Evolutionary conservation across 768 basidiomycete genomes (phyloP), one percentile per base, ranked within the genome.

Genomic region (Leccinum obscurum): DNA sequence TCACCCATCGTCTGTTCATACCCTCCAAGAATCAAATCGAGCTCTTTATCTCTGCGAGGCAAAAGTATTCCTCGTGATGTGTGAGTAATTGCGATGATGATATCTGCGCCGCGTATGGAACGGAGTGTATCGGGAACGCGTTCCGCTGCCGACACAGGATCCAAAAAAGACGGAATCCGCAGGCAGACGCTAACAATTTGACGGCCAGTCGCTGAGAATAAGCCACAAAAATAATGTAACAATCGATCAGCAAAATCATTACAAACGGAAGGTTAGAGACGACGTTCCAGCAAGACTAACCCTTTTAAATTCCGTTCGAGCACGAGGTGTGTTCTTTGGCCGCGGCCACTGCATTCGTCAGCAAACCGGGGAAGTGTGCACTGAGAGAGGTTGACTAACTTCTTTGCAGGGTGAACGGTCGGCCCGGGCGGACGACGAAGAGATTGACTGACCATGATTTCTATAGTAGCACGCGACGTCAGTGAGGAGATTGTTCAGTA

Each of bases 261-360:
- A 39, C 32, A 48, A 24, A 44, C n/a, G 2, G 10, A 20, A 46
- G 44, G 44, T 13, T 49, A 41, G 55, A 39, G 7, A 59, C 56
- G 34, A 62, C 61, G 32, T 66, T 62, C 59, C 61, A 62, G 57
- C 37, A 35, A 58, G 54, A 14, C 64, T 56, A 28, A 58, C 60
- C 52, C 48, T 22, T 61, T 60, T 26, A 26, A 26, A 26, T 26
- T 26, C 44, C 54, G 46, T 24, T 63, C 56, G 20, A 62, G 52
- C 4, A 58, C 53, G 34, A 54, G 51, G n/a, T 61, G 26, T 26
- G 34, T 6, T 58, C 63, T 56, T 61, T 56, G 55, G 59, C 44
- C 2, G 37, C 50, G 3, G 59, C 57, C 46, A 57, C 63, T 10
- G 56, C 55, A 20, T 65, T 65, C 11, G 46, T 56, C 13, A 57